Base-by-base conservation (phyloP, 768 basidiomycete genomes). In the Kwoniella bestiolae region DNA sequence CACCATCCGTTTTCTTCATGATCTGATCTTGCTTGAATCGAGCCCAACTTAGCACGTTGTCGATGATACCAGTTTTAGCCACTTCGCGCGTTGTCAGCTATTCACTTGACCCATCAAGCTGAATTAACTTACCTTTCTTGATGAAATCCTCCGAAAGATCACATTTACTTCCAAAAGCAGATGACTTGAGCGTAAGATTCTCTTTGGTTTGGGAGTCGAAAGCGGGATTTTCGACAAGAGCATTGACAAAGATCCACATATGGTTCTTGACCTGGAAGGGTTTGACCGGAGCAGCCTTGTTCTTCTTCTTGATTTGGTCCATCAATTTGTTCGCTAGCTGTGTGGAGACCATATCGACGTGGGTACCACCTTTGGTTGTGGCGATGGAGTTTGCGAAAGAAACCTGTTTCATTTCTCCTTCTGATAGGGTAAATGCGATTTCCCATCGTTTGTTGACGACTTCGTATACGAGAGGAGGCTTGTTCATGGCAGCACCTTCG, bases 171-270 rank as follows among this genome's bases (percentile, higher is more conserved):
- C 82, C 84, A 76, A 98, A 99, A 81, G 95, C 95, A 31, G 87
- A 88, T 21, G 89, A 83, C 3, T 89, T 88, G 49, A 97, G 83
- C 1, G 94, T 98, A 70, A 99, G 83, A 3, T 89, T 90, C 80
- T 99, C 96, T 83, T 99, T 99, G 38, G 96, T 97, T 82, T 99
- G 96, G 85, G 92, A 94, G 85, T 99, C 95, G 82, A 99, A 99
- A 0, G 93, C 92, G 8, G 96, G 95, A 77, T 99, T 99, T 83
- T 95, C 94, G 70, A 99, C 89, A 66, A 96, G 84, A 14, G 92
- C 88, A 75, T 97, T 98, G 77, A 99, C 89, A 75, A 98, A 99
- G 59, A 99, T 86, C 92, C 92, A 94, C 88, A 99, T 93, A 78
- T 99, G 94, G 75, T 90, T 94, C 85, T 92, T 95, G 83, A 98